A percentile compares a stretch with the other conserved stretches of the same genome.
phyloP scores from a whole-genome alignment of 176 grass and related monocot species.

The Oryza punctata region DNA sequence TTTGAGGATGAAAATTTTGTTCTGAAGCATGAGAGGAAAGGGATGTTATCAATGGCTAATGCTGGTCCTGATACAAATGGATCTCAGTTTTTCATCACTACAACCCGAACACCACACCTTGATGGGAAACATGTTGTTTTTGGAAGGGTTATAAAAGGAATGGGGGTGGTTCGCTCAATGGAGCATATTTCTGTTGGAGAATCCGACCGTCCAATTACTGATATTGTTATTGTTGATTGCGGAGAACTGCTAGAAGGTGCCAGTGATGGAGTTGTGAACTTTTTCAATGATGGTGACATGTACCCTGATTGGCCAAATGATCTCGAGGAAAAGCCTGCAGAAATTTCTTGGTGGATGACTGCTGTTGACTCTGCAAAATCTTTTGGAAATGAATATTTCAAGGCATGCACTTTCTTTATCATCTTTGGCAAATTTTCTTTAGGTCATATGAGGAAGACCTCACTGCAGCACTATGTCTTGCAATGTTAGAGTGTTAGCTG shows the following conservation, averaged over 20 bases:
- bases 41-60: conserved; percentile 95
- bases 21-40: conserved; percentile 91
- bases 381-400: conserved; percentile 90
- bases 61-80: conserved; percentile 75
- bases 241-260: conserved; percentile 84
- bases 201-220: conserved; percentile 51
- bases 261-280: conserved; percentile 72
- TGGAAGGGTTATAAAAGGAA: conserved; percentile 83
- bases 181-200: conserved; percentile 75
- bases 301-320: conserved; percentile 95
- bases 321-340: conserved; percentile 74
- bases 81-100: conserved; percentile 97
- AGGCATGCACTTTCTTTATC: conserved; percentile 38
- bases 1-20: conserved; percentile 94
- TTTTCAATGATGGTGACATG: conserved; percentile 84
- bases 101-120: conserved; percentile 80
- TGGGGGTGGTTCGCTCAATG: conserved; percentile 79
- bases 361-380: conserved; percentile 75
- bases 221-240: conserved; percentile 72
- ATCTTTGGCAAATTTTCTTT: conserved; percentile 16
- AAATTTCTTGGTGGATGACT: conserved; percentile 90
- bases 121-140: conserved; percentile 94
- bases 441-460: background rate
- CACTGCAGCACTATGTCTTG: background rate
- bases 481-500: background rate